Conservation (phyloP, 257 asterid species). For the Jacaranda copaia region DNA sequence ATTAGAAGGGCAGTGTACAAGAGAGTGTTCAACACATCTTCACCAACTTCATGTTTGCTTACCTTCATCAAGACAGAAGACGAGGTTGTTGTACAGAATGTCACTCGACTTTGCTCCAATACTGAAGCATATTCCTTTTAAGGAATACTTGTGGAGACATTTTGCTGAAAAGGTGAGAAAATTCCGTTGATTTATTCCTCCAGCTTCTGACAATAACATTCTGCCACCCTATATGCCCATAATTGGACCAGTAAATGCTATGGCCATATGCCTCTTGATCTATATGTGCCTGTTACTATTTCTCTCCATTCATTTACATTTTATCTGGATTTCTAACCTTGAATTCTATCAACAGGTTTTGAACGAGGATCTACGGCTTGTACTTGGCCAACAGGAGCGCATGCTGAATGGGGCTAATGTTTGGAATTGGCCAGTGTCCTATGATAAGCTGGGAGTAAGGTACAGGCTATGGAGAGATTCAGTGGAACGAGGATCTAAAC, state of each 20-base stretch:
- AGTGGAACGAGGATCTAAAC: conserved; percentile 61
- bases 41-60: conserved; percentile 96
- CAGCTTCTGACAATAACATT: neutral
- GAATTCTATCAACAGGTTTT: conserved; percentile 55
- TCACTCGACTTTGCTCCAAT: conserved; percentile 95
- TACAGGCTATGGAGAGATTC: conserved; percentile 87
- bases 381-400: conserved; percentile 82
- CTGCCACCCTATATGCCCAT: no score
- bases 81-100: conserved; percentile 92
- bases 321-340: neutral
- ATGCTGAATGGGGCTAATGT: conserved; percentile 80
- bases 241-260: no score
- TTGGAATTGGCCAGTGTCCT: conserved; percentile 80
- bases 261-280: neutral
- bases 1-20: conserved; percentile 79
- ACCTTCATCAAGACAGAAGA: conserved; percentile 86
- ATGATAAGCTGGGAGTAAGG: conserved; percentile 88
- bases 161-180: conserved; percentile 85
- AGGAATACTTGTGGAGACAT: conserved; percentile 84
- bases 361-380: conserved; percentile 87
- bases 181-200: neutral
- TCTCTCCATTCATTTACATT: neutral
- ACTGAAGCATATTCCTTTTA: conserved; percentile 83
- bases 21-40: conserved; percentile 87
- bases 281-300: neutral